Evolutionary conservation across 805 yeast species (phyloP), one percentile per base, ranked within the genome.

Genomic region (Lipomyces spencermartinsiae): DNA sequence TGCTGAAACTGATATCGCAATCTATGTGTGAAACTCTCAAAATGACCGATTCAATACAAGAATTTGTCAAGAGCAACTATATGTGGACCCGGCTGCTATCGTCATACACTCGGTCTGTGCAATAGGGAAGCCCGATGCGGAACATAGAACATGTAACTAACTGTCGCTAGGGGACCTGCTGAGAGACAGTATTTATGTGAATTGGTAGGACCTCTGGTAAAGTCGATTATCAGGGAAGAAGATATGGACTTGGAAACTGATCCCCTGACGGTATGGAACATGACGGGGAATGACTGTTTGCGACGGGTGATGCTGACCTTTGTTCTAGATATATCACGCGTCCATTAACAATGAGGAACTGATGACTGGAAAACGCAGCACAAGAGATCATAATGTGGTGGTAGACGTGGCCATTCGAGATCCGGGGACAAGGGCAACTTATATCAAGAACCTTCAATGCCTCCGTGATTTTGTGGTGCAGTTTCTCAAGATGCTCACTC

Each of bases 321-420:
- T 3, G 29, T 25, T 25, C 3, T 65, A 65, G 66, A 69, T 74
- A 5, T 74, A 75, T 60, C 69, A 70, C 54, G 63, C 73, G 22
- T 49, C 72, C 22, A 69, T 75, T n/a, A 70, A 79, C 39, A 75
- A 76, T 39, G 83, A 75, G 61, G 80, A 73, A 73, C 69, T 73
- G 59, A 67, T 71, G 16, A 75, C 76, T 67, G 81, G 81, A 1
- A 64, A 71, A 54, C 71, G 75, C n/a, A 74, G 78, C 79, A 74
- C 77, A 81, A 76, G 79, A 60, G 75, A 53, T 77, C 82, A 66
- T 74, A 80, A 81, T 25, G 75, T 83, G 2, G 76, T 87, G 4
- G 88, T 90, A 0, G 89, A 86, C 63, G 82, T 80, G 51, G 97
- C 98, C 0, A 91, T 94, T 69, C 89, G 89, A 71, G 93, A 91